A percentile compares a stretch with the other conserved stretches of the same genome.
phyloP scores from a whole-genome alignment of 345 rosid species.

The Hibiscus mutabilis region DNA sequence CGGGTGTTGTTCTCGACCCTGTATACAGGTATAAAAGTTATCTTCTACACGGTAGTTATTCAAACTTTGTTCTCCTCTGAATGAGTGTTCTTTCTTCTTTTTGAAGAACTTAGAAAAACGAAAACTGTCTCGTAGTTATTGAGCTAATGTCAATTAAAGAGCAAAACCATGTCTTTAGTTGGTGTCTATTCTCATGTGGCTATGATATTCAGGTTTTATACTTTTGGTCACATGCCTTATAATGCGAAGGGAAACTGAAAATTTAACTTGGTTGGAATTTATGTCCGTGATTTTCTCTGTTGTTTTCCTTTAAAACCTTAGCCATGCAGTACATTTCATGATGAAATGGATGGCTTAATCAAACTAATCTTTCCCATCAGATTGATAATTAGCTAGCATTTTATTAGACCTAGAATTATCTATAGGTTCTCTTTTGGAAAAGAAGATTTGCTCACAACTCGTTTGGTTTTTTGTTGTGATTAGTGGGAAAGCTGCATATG shows the following conservation, averaged over 20 bases:
- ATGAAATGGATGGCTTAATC: not conserved
- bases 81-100: not conserved
- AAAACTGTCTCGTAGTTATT: not conserved
- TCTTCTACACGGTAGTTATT: not conserved
- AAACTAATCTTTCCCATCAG: not conserved
- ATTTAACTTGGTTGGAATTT: not conserved
- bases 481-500: conserved; percentile 86
- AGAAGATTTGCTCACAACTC: not conserved
- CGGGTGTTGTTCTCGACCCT: conserved; percentile 80
- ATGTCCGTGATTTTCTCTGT: not conserved
- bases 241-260: not conserved
- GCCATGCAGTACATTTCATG: not conserved
- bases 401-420: not conserved
- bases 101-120: not conserved
- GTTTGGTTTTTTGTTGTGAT: not conserved
- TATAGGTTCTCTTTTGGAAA: not conserved
- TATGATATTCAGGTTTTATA: not conserved
- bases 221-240: not conserved
- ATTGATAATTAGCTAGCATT: not conserved
- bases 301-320: no score
- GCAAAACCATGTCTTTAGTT: conserved; percentile 2
- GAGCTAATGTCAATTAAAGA: not conserved
- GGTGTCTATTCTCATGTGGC: not conserved
- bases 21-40: conserved; percentile 63
- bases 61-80: not conserved